Percentiles rank a stretch among this genome's conserved stretches.
phyloP scores from a whole-genome alignment of 169 alveolate species.

The Plasmodium falciparum region DNA sequence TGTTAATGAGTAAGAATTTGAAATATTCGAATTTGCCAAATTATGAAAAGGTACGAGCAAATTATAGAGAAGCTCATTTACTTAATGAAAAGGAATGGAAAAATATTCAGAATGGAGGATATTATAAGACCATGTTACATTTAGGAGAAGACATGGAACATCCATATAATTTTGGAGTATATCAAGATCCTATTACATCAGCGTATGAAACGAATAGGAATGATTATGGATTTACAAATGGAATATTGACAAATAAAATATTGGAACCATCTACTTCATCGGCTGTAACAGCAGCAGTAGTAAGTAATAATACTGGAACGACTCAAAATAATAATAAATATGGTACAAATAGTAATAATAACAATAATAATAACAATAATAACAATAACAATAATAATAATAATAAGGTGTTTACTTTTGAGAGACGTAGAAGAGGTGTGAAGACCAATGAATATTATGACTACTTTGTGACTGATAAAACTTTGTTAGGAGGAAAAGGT shows the following conservation, averaged over 20 bases:
- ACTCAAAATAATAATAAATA: not conserved
- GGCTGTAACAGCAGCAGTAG: not conserved
- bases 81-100: not conserved
- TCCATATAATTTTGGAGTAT: not conserved
- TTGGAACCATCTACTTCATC: not conserved
- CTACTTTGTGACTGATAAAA: slow-evolving; percentile 25
- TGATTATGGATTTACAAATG: not conserved
- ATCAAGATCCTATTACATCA: too few relatives aligned
- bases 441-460: slow-evolving; percentile 44
- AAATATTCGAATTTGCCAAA: slow-evolving; percentile 44
- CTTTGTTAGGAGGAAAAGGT: slow-evolving; percentile 4
- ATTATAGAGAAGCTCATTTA: slow-evolving; percentile 25
- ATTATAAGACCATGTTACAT: too few relatives aligned
- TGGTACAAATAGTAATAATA: not conserved
- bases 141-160: not conserved
- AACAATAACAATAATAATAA: not conserved
- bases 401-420: slow-evolving; percentile 45
- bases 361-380: not conserved
- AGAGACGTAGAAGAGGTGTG: slow-evolving; percentile 18
- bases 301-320: not conserved
- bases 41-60: slow-evolving; percentile 31
- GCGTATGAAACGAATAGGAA: too few relatives aligned
- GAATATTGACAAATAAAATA: slow-evolving; percentile 10
- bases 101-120: not conserved
- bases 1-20: slow-evolving; percentile 24